Percentiles rank a stretch among this genome's conserved stretches.
Conservation (phyloP, 768 basidiomycete genomes). For the Leccinum fibrillosum region DNA sequence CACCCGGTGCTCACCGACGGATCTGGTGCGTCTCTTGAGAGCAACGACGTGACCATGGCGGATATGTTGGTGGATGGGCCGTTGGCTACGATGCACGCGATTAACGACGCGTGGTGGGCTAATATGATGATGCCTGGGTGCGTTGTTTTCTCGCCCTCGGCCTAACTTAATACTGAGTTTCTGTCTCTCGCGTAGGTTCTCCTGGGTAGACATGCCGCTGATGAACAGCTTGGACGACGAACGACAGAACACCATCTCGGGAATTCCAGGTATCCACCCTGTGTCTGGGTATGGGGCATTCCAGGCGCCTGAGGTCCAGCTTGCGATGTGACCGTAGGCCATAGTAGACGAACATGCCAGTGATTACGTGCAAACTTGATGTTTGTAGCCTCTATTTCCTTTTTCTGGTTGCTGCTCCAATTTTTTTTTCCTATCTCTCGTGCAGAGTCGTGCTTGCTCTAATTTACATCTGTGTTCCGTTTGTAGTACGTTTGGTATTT, state of each 20-base stretch:
- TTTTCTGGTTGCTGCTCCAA: background rate
- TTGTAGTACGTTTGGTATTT: background rate
- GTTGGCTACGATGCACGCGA: constrained; percentile 68
- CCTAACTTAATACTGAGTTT: background rate
- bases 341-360: background rate
- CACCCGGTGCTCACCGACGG: constrained; percentile 17
- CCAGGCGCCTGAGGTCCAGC: constrained; percentile 19
- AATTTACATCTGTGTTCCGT: background rate
- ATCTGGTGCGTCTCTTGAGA: background rate
- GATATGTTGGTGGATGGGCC: constrained; percentile 43
- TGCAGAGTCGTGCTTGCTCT: background rate
- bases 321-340: constrained; percentile 19
- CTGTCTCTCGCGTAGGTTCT: constrained; percentile 20
- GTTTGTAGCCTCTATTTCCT: background rate
- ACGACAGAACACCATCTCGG: background rate
- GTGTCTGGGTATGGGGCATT: constrained; percentile 23
- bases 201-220: constrained; percentile 30
- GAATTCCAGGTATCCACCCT: constrained; percentile 17
- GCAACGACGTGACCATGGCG: constrained; percentile 23
- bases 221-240: constrained; percentile 22
- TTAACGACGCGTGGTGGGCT: constrained; percentile 72
- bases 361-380: background rate
- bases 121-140: constrained; percentile 85
- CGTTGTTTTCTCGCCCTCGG: background rate
- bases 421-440: background rate